These are phyloP conservation scores for Sicyos baderoa DNA, from an alignment of 306 rosid species.

Conservation along the genomic window DNA sequence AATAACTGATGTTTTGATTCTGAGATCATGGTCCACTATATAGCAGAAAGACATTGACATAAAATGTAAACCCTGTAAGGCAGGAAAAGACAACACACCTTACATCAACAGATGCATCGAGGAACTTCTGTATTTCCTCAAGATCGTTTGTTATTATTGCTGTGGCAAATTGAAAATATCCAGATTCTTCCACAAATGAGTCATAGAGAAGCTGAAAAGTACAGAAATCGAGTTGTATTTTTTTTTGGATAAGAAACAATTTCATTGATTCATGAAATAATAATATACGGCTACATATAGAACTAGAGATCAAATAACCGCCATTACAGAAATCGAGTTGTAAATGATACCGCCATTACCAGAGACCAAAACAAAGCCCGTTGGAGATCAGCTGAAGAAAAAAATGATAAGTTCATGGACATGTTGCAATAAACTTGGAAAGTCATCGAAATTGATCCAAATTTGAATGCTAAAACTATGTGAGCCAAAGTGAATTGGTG, in stretches of 20 bases:
- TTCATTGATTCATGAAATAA: no score
- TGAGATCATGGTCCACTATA: not conserved
- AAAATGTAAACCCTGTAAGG: not conserved
- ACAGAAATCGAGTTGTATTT: slow-evolving; percentile 14
- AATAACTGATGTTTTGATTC: not conserved
- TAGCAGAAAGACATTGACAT: not conserved
- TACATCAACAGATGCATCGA: slow-evolving; percentile 55
- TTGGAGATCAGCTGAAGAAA: not conserved
- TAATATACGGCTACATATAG: no score
- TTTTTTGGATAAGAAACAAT: no score
- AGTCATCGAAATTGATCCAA: not conserved
- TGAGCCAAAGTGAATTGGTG: not conserved
- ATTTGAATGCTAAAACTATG: not conserved
- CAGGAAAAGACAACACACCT: slow-evolving; percentile 47
- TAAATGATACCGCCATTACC: slow-evolving; percentile 10
- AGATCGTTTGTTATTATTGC: slow-evolving; percentile 78
- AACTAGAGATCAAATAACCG: no score
- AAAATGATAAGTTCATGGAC: not conserved
- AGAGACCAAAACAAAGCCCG: not conserved
- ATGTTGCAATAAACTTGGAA: not conserved
- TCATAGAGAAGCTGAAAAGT: slow-evolving; percentile 62
- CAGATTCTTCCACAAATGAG: slow-evolving; percentile 71
- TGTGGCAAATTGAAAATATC: slow-evolving; percentile 76
- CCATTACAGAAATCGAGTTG: slow-evolving; percentile 15
- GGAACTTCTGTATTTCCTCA: slow-evolving; percentile 86